These are phyloP conservation scores for Russula brevipes DNA, from an alignment of 768 basidiomycete species.

Conservation along the genomic window DNA sequence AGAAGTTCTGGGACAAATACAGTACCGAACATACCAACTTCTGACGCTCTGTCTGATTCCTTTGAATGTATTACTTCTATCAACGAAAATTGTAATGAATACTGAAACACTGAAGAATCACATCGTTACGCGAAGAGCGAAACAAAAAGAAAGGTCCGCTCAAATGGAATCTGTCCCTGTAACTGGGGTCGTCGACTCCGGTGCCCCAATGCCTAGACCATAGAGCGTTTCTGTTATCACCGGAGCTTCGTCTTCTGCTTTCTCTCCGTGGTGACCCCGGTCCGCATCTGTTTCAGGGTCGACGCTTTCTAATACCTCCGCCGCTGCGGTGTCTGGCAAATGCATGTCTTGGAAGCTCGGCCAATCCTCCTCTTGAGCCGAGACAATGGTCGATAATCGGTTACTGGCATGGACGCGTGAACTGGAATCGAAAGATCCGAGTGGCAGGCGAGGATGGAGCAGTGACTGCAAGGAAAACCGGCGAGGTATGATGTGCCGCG, in stretches of 20 bases:
- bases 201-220: not conserved
- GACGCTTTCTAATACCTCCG: not conserved
- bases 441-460: conserved; percentile 10
- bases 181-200: not conserved
- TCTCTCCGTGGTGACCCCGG: not conserved
- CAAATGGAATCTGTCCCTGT: not conserved
- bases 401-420: not conserved
- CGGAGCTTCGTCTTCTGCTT: not conserved
- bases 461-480: conserved; percentile 24
- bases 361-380: conserved; percentile 6
- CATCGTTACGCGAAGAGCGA: not conserved
- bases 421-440: not conserved
- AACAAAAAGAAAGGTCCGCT: not conserved
- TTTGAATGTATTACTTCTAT: not conserved
- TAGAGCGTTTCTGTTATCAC: not conserved
- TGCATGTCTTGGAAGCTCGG: not conserved
- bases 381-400: conserved; percentile 13
- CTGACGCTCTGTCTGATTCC: not conserved
- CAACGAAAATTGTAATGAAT: not conserved
- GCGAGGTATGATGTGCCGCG: not conserved
- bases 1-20: conserved; percentile 7
- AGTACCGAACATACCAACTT: conserved; percentile 8
- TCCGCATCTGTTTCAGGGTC: not conserved
- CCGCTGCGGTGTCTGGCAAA: not conserved
- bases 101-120: not conserved